A percentile compares a stretch with the other conserved stretches of the same genome.
These are phyloP conservation scores for Aspergillus fumigatus DNA, from an alignment of 2,329 filamentous ascomycete species.

Conservation along the genomic window DNA sequence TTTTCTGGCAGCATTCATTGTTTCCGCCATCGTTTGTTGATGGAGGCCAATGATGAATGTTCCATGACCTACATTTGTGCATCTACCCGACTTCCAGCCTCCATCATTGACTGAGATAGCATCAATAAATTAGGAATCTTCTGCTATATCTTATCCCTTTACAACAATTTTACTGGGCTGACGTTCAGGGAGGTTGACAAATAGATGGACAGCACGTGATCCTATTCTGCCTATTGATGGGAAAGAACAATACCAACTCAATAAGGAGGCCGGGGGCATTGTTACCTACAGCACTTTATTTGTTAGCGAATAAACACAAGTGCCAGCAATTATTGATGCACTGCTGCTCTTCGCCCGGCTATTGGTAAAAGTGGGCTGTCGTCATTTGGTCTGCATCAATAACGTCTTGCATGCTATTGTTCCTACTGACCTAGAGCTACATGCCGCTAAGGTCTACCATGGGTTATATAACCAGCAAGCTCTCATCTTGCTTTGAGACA, in stretches of 20 bases:
- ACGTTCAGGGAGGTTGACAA: not conserved
- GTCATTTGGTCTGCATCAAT: not conserved
- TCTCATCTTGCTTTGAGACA: not conserved
- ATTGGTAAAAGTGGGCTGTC: not conserved
- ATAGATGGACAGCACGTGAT: slow-evolving; percentile 10
- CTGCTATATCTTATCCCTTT: not conserved
- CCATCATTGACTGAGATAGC: not conserved
- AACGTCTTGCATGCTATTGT: slow-evolving; percentile 1
- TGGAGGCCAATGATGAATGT: not conserved
- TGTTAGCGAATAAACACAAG: not conserved
- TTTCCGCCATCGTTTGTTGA: not conserved
- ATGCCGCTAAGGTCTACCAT: not conserved
- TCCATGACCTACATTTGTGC: not conserved
- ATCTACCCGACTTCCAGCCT: not conserved
- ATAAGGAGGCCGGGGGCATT: slow-evolving; percentile 7
- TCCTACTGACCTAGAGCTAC: not conserved
- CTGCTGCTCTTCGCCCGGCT: not conserved
- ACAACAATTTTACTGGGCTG: not conserved
- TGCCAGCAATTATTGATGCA: slow-evolving; percentile 3
- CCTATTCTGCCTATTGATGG: slow-evolving; percentile 16
- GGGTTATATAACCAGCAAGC: not conserved
- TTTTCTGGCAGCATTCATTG: not conserved
- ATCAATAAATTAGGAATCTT: not conserved
- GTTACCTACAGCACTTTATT: slow-evolving; percentile 3
- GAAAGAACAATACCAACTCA: slow-evolving; percentile 17